Percentiles rank a stretch among this genome's conserved stretches.
These are phyloP conservation scores for Cryptosporidium canis DNA, from an alignment of 169 alveolate genomes.

Conservation along the genomic window DNA sequence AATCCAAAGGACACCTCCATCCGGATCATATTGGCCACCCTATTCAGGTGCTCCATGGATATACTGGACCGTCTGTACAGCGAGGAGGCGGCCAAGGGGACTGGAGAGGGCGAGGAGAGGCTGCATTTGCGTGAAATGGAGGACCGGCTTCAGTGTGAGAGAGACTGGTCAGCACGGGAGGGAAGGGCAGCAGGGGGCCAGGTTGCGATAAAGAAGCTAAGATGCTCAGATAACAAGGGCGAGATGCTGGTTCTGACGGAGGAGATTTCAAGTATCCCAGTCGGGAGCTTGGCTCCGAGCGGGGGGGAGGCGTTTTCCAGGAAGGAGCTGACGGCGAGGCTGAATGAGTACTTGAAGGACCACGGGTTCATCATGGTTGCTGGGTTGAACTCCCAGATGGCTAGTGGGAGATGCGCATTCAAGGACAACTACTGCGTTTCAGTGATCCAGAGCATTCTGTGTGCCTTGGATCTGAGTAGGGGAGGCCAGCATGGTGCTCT, in stretches of 20 bases:
- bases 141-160: neutral
- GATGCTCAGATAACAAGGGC: neutral
- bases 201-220: neutral
- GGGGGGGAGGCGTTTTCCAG: neutral
- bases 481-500: neutral
- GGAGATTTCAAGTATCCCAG: neutral
- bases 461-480: neutral
- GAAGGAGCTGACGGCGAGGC: neutral
- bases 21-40: neutral
- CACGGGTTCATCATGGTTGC: slow-evolving; percentile 1
- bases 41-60: slow-evolving; percentile 36
- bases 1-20: slow-evolving; percentile 47
- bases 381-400: neutral
- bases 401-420: neutral
- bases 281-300: neutral
- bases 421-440: slow-evolving; percentile 5
- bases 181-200: neutral
- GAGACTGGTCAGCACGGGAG: neutral
- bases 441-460: neutral
- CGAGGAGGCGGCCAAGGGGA: neutral
- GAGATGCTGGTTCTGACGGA: neutral
- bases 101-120: neutral
- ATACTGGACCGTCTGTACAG: neutral
- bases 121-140: neutral
- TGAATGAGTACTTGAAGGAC: slow-evolving; percentile 14